Evolutionary conservation across 306 rosid genomes (phyloP).

Genomic region (Prunus armeniaca): DNA sequence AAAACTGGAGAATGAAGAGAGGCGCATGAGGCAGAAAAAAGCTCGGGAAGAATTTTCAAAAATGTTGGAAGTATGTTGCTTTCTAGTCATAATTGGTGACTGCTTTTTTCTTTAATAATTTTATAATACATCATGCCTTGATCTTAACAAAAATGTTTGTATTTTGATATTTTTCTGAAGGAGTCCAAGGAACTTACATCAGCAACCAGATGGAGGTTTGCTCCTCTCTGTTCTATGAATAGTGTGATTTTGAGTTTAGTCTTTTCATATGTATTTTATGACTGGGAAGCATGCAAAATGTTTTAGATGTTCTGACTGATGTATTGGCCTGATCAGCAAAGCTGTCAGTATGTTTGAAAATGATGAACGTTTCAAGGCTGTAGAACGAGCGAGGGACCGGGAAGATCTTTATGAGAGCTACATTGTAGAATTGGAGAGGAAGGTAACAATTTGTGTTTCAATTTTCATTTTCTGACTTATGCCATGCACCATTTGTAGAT

Average conservation of each 20-base stretch:
- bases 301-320: slow-evolving; percentile 30
- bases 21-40: slow-evolving; percentile 88
- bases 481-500: neutral
- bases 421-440: slow-evolving; percentile 95
- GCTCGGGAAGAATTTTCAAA: slow-evolving; percentile 93
- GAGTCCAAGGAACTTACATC: slow-evolving; percentile 92
- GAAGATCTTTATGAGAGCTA: slow-evolving; percentile 97
- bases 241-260: slow-evolving; percentile 7
- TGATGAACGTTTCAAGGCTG: slow-evolving; percentile 91
- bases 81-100: neutral
- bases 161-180: slow-evolving; percentile 43
- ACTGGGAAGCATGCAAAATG: neutral
- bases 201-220: slow-evolving; percentile 90
- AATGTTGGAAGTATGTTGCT: slow-evolving; percentile 92
- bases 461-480: neutral
- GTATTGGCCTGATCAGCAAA: slow-evolving; percentile 59
- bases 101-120: neutral
- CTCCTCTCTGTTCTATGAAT: slow-evolving; percentile 22
- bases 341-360: slow-evolving; percentile 84
- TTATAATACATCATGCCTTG: slow-evolving; percentile 1
- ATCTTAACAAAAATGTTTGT: neutral
- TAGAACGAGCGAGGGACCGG: slow-evolving; percentile 77
- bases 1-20: slow-evolving; percentile 97
- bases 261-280: neutral
- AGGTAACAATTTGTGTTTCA: slow-evolving; percentile 48